phyloP scores from a whole-genome alignment of 1,284 basidiomycete species.

The Irpex sp. region DNA sequence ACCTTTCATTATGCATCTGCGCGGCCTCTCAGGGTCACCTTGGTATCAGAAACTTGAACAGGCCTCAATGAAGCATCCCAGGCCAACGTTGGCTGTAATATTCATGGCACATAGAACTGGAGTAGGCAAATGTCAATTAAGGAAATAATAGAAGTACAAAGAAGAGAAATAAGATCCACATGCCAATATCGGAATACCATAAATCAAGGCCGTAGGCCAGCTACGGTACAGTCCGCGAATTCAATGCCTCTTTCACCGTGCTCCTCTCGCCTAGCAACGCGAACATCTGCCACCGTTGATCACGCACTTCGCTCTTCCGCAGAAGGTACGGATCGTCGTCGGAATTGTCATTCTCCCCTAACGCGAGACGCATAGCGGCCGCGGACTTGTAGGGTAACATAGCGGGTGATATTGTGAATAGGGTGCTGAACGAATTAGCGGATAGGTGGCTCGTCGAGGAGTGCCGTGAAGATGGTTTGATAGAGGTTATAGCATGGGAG shows the following conservation, averaged over 20 bases:
- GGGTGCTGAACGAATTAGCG: slow-evolving; percentile 62
- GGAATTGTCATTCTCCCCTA: slow-evolving; percentile 50
- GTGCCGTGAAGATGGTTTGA: slow-evolving; percentile 52
- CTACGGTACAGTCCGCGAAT: slow-evolving; percentile 17
- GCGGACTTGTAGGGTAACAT: slow-evolving; percentile 72
- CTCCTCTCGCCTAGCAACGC: slow-evolving; percentile 70
- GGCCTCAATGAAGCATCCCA: no score
- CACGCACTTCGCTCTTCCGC: slow-evolving; percentile 59
- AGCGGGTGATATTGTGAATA: slow-evolving; percentile 73
- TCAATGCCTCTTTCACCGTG: slow-evolving; percentile 59
- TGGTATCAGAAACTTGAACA: no score
- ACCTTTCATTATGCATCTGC: no score
- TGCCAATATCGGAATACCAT: neutral
- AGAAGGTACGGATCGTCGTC: slow-evolving; percentile 47
- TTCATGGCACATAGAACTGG: neutral
- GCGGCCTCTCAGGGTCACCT: no score
- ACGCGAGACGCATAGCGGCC: slow-evolving; percentile 60
- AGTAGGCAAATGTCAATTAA: neutral
- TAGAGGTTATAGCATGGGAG: slow-evolving; percentile 71
- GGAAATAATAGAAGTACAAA: neutral
- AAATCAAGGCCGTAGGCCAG: neutral
- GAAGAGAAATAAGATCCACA: neutral
- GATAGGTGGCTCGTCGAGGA: slow-evolving; percentile 47
- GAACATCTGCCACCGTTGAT: slow-evolving; percentile 69
- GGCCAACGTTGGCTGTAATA: neutral